These are phyloP conservation scores for Croton laevigatus DNA, from an alignment of 441 rosid species.

Conservation along the genomic window DNA sequence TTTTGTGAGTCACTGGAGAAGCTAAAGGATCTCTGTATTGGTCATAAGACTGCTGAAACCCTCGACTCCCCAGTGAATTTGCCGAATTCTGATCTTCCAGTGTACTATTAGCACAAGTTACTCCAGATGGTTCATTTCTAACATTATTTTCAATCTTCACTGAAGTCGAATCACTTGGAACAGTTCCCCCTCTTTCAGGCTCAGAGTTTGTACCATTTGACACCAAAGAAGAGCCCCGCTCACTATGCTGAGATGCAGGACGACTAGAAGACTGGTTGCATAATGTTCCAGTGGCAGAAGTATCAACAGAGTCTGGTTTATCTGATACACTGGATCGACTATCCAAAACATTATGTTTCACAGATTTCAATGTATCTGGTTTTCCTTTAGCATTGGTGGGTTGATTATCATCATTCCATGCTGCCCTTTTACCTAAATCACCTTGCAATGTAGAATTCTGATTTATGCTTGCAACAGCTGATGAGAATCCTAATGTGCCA, in stretches of 20 bases:
- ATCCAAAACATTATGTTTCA: conserved; percentile 36
- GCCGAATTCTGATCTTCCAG: conserved; percentile 37
- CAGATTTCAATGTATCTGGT: conserved; percentile 38
- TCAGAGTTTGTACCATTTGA: conserved; percentile 31
- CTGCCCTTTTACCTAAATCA: conserved; percentile 40
- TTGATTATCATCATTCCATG: conserved; percentile 45
- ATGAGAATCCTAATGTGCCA: conserved; percentile 37
- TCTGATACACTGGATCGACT: conserved; percentile 27
- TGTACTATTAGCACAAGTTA: conserved; percentile 30
- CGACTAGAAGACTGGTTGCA: conserved; percentile 34
- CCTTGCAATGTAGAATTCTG: conserved; percentile 34
- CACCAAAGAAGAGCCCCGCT: conserved; percentile 27
- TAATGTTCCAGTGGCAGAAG: conserved; percentile 20
- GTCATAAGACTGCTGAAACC: conserved; percentile 38
- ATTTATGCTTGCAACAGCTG: conserved; percentile 41
- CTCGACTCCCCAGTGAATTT: conserved; percentile 37
- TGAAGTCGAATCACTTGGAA: conserved; percentile 31
- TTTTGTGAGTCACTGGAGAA: conserved; percentile 23
- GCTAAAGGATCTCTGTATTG: conserved; percentile 36
- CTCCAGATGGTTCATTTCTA: conserved; percentile 31
- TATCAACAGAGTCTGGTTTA: conserved; percentile 34
- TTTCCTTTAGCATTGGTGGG: conserved; percentile 34
- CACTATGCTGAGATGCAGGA: conserved; percentile 32
- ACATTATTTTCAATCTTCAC: conserved; percentile 34
- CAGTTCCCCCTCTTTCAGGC: conserved; percentile 30